Evolutionary conservation across 352 stramenopile genomes (phyloP).

Genomic region (Globisporangium mamillatum): DNA sequence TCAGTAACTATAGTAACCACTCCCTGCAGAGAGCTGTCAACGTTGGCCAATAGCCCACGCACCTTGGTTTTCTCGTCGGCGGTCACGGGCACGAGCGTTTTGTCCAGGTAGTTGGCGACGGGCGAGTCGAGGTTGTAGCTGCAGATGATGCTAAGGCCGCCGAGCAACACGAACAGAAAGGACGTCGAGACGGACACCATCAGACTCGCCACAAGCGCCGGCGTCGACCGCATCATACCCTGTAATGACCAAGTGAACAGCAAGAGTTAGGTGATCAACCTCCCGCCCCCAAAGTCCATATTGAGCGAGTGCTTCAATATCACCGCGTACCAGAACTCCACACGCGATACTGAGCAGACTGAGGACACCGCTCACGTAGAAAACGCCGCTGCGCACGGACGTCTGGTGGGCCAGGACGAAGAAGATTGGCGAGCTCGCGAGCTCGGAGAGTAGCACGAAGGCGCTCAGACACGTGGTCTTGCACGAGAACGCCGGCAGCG

Average conservation of each 20-base stretch:
- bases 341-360: constrained; percentile 35
- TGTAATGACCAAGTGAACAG: not conserved
- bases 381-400: constrained; percentile 29
- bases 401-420: constrained; percentile 43
- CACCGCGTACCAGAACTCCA: constrained; percentile 36
- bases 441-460: constrained; percentile 38
- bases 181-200: constrained; percentile 46
- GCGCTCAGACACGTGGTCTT: constrained; percentile 42
- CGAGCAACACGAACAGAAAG: constrained; percentile 49
- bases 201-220: constrained; percentile 46
- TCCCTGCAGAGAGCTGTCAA: too few relatives aligned
- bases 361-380: constrained; percentile 38
- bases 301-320: not conserved
- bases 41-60: not conserved
- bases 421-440: constrained; percentile 29
- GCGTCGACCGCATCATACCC: constrained; percentile 37
- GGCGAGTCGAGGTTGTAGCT: constrained; percentile 36
- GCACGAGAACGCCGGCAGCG: constrained; percentile 40
- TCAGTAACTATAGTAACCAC: not conserved
- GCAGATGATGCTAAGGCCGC: constrained; percentile 60
- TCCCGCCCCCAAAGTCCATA: not conserved
- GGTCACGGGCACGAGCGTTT: constrained; percentile 32
- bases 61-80: constrained; percentile 42
- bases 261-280: not conserved
- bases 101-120: constrained; percentile 52